Base-by-base conservation (phyloP, 2,329 filamentous ascomycete genomes). In the Graphilbum ipis-grandicollis region DNA sequence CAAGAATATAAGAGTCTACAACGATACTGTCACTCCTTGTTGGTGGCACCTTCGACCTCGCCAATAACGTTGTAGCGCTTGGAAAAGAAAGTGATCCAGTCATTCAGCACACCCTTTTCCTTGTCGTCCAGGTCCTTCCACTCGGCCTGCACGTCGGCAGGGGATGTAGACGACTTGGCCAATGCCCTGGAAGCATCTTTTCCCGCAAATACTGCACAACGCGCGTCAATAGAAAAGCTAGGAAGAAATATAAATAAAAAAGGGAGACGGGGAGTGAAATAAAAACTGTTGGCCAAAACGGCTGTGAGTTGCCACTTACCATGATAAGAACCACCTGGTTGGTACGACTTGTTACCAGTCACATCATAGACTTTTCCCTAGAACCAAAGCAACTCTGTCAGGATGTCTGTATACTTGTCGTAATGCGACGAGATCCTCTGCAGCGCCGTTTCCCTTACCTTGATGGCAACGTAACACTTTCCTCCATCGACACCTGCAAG, bases 1-100 rank as follows among this genome's bases (percentile, higher is more conserved):
- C n/a, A n/a, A n/a, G n/a, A n/a, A n/a, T n/a, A n/a, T n/a, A n/a
- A n/a, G n/a, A n/a, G n/a, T n/a, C n/a, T n/a, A n/a, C n/a, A n/a
- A n/a, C 23, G 8, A 25, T 25, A 8, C 26, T 26, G 15, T 39
- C 41, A 60, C 38, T 64, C 66, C 49, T 60, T 57, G 49, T 76
- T 76, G 21, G 66, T 73, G 21, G 71, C 71, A 26, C 69, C 71
- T 41, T 66, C 59, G 14, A 80, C 71, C 39, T 65, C 55, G 13
- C 83, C 84, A 33, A 92, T 75, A 36, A 96, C 71, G 50, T 93
- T 96, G 62, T 98, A 98, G 40, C 90, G 70, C 64, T 96, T 98
- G 47, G 79, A 83, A 59, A 98, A 98, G 60, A 93, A 98, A 2
- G 80, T 93, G 44, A 79, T 74, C 90, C 90, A 98, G 56, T 98